Evolutionary conservation across 352 stramenopile genomes (phyloP).

Genomic region (Salisapilia sapeloensis): DNA sequence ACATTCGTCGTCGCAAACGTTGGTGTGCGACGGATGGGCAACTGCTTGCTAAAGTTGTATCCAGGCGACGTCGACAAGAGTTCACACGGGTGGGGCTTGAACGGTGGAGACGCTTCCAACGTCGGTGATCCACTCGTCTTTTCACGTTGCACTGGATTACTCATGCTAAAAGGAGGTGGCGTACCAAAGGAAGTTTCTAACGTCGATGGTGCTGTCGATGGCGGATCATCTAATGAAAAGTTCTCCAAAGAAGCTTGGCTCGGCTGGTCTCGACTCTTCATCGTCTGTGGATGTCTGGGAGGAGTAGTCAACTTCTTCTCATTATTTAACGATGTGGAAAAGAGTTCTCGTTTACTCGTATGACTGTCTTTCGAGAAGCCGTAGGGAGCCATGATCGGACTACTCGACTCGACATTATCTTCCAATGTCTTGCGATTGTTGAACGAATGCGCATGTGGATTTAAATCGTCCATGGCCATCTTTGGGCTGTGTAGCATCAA

Average conservation of each 20-base stretch:
- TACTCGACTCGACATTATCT: too few species aligned
- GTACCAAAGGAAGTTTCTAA: too few species aligned
- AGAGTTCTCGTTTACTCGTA: too few species aligned
- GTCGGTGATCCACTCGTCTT: slow-evolving; percentile 19
- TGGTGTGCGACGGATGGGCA: slow-evolving; percentile 17
- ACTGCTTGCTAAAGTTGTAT: slow-evolving; percentile 61
- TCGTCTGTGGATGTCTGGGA: slow-evolving; percentile 42
- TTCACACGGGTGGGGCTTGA: slow-evolving; percentile 47
- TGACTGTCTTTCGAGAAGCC: too few species aligned
- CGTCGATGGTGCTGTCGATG: slow-evolving; percentile 6
- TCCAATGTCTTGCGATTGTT: too few species aligned
- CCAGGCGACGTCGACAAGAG: slow-evolving; percentile 52
- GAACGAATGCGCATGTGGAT: too few species aligned
- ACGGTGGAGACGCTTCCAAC: slow-evolving; percentile 13
- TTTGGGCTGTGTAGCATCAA: too few species aligned
- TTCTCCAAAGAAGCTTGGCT: slow-evolving; percentile 35
- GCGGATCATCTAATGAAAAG: slow-evolving; percentile 28
- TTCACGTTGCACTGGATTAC: slow-evolving; percentile 5
- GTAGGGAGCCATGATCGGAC: too few species aligned
- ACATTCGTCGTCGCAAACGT: slow-evolving; percentile 46
- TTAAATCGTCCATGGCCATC: too few species aligned
- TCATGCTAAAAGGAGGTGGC: too few species aligned
- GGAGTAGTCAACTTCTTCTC: slow-evolving; percentile 51
- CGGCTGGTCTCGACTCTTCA: too few species aligned
- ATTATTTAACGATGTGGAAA: too few species aligned